Percentiles rank a stretch among this genome's conserved stretches.
phyloP scores from a whole-genome alignment of 768 basidiomycete genomes.

The Mycena crocata region DNA sequence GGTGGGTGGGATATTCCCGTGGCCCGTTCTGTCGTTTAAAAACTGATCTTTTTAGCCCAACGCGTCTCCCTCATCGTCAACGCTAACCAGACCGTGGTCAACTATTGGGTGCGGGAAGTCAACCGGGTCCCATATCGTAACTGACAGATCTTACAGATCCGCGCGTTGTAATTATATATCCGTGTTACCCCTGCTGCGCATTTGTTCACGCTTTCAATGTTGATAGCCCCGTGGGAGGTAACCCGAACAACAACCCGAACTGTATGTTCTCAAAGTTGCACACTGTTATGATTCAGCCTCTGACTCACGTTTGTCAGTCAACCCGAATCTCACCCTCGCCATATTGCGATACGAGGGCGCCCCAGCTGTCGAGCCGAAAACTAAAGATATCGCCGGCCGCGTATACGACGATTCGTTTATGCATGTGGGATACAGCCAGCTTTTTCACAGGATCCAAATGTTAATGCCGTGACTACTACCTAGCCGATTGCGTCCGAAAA shows the following conservation, averaged over 20 bases:
- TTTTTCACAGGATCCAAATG: too few relatives aligned
- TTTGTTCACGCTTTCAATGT: too few relatives aligned
- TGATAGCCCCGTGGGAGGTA: conserved; percentile 38
- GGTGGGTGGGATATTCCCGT: conserved; percentile 38
- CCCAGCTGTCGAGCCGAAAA: conserved; percentile 45
- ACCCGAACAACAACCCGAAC: conserved; percentile 40
- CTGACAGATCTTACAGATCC: conserved; percentile 32
- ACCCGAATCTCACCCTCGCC: conserved; percentile 46
- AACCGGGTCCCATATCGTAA: too few relatives aligned
- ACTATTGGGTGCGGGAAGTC: conserved; percentile 53
- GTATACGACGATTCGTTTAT: conserved; percentile 42
- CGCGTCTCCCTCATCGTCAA: conserved; percentile 51
- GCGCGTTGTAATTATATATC: conserved; percentile 39
- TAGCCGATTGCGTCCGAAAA: conserved; percentile 27
- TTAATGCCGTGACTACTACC: too few relatives aligned
- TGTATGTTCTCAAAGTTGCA: conserved; percentile 30
- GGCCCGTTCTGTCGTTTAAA: background rate
- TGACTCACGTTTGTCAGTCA: conserved; percentile 34
- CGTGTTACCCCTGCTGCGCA: too few relatives aligned
- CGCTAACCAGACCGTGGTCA: conserved; percentile 55
- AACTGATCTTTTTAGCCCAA: conserved; percentile 41
- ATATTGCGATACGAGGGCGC: conserved; percentile 54
- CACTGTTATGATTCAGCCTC: too few relatives aligned
- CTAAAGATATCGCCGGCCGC: conserved; percentile 35
- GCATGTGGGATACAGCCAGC: conserved; percentile 47